Conservation (phyloP, 2,329 filamentous ascomycete species). For the Chaetomium globosum region DNA sequence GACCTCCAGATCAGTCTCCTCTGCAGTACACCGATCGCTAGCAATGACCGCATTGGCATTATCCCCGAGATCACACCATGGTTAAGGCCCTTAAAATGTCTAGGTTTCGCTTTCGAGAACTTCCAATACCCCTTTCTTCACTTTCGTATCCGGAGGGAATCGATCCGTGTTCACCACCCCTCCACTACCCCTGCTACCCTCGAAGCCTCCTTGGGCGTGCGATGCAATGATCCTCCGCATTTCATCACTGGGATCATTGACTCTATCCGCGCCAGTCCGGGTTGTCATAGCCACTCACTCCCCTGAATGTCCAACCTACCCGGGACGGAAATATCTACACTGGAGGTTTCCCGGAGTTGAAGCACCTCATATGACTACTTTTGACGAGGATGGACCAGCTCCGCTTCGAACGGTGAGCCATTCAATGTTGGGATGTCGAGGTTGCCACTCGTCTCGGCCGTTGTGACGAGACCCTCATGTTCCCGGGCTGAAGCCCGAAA, state of each 20-base stretch:
- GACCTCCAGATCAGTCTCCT: constrained; percentile 6
- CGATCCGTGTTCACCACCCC: background rate
- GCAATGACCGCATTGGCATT: background rate
- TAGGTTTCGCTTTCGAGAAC: background rate
- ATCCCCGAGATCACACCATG: background rate
- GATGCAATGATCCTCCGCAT: constrained; percentile 7
- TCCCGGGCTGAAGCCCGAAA: background rate
- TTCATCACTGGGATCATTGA: background rate
- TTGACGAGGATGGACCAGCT: background rate
- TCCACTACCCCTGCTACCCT: background rate
- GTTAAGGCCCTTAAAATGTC: no score
- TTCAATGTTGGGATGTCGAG: background rate
- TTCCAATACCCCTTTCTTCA: background rate
- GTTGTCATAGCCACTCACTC: background rate
- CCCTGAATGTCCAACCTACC: background rate
- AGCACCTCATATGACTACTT: background rate
- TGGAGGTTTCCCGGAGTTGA: background rate
- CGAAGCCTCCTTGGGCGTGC: background rate
- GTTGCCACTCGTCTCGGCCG: background rate
- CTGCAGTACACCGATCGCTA: constrained; percentile 1
- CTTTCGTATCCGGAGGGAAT: background rate
- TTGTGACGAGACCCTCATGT: background rate
- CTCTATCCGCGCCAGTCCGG: background rate
- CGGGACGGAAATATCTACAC: background rate
- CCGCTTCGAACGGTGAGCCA: background rate